These are phyloP conservation scores for Leccinum angustisporum DNA, from an alignment of 1,284 basidiomycete genomes.

Conservation along the genomic window DNA sequence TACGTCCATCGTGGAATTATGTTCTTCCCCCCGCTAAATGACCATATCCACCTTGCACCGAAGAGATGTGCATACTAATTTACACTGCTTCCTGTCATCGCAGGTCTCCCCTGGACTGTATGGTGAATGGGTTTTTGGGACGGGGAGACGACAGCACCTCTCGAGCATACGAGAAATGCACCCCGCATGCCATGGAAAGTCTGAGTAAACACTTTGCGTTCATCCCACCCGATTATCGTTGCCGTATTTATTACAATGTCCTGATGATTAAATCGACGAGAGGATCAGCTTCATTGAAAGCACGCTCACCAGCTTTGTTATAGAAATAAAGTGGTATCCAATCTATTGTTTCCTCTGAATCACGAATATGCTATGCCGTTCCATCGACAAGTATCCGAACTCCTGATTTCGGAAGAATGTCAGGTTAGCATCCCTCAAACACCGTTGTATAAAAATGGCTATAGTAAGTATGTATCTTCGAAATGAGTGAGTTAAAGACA, in stretches of 20 bases:
- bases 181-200: not conserved
- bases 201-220: not conserved
- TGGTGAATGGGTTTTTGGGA: slow-evolving; percentile 7
- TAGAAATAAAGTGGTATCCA: not conserved
- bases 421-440: not conserved
- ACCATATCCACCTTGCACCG: slow-evolving; percentile 28
- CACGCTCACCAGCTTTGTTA: not conserved
- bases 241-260: not conserved
- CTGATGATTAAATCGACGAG: not conserved
- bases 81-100: slow-evolving; percentile 12
- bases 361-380: not conserved
- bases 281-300: not conserved
- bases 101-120: not conserved
- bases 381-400: not conserved
- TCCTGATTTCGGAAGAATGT: not conserved
- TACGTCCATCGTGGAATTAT: slow-evolving; percentile 26
- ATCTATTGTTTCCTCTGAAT: not conserved
- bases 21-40: slow-evolving; percentile 21
- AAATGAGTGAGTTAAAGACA: not conserved
- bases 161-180: not conserved
- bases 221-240: not conserved
- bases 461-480: not conserved
- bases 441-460: not conserved
- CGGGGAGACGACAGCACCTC: not conserved
- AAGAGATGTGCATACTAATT: slow-evolving; percentile 17